Evolutionary conservation across 495 filamentous ascomycete genomes (phyloP).

Genomic region (Neurospora discreta): DNA sequence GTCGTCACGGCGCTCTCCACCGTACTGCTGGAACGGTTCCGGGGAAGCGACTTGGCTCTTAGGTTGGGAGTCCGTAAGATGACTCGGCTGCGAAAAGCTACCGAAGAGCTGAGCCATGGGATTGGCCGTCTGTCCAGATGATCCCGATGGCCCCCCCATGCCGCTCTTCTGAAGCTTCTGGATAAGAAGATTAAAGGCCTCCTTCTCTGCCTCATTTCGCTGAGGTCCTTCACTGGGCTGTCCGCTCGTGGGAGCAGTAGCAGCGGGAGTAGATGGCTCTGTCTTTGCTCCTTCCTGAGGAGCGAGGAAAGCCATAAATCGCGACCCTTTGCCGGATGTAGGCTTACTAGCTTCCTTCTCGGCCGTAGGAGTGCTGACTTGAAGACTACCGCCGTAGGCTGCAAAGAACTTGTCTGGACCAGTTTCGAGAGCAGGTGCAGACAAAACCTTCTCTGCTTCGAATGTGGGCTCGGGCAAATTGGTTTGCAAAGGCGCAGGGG

Average conservation of each 20-base stretch:
- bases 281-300: slow-evolving; percentile 47
- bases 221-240: slow-evolving; percentile 9
- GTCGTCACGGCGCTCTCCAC: slow-evolving; percentile 31
- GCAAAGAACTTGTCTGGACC: slow-evolving; percentile 76
- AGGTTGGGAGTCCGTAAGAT: slow-evolving; percentile 14
- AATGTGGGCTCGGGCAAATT: slow-evolving; percentile 15
- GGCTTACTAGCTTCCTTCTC: slow-evolving; percentile 32
- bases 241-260: slow-evolving; percentile 8
- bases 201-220: slow-evolving; percentile 63
- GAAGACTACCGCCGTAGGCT: slow-evolving; percentile 38
- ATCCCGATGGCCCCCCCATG: slow-evolving; percentile 4
- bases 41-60: slow-evolving; percentile 29
- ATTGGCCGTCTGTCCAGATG: slow-evolving; percentile 8
- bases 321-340: slow-evolving; percentile 51
- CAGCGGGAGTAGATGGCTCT: slow-evolving; percentile 36
- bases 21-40: slow-evolving; percentile 32
- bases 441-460: slow-evolving; percentile 38
- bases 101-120: slow-evolving; percentile 7
- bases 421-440: slow-evolving; percentile 50
- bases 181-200: slow-evolving; percentile 80
- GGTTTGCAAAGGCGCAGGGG: slow-evolving; percentile 21
- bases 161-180: slow-evolving; percentile 56
- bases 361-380: slow-evolving; percentile 25
- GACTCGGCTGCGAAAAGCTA: slow-evolving; percentile 21
- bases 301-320: slow-evolving; percentile 76